Conservation (phyloP, 495 filamentous ascomycete genomes). For the Neurospora sp. region DNA sequence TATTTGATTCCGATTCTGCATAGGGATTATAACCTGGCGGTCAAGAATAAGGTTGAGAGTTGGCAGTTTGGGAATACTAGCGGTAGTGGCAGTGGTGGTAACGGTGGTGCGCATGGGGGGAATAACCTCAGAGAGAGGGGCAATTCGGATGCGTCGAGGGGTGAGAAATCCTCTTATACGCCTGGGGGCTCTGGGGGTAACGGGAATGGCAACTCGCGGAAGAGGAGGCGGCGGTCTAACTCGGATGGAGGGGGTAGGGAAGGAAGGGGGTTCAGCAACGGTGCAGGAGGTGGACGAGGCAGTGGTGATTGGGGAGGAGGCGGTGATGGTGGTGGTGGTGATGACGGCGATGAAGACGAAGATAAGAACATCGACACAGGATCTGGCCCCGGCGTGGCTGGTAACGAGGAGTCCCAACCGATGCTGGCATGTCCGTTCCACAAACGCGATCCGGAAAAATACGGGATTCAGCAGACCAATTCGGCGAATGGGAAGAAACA, state of each 20-base stretch:
- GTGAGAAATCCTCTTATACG: slow-evolving; percentile 2
- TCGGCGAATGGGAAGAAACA: slow-evolving; percentile 12
- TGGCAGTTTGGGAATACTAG: slow-evolving; percentile 10
- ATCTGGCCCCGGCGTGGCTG: slow-evolving; percentile 1
- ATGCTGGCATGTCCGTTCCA: slow-evolving; percentile 17
- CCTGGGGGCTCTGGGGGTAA: neutral
- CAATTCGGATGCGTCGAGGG: slow-evolving; percentile 2
- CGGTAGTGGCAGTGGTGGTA: neutral
- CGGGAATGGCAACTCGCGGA: slow-evolving; percentile 2
- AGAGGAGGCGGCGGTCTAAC: slow-evolving; percentile 9
- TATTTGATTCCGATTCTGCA: slow-evolving; percentile 16
- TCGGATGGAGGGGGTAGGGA: slow-evolving; percentile 6
- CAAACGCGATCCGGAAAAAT: slow-evolving; percentile 16
- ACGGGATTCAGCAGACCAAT: slow-evolving; percentile 13
- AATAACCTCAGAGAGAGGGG: neutral
- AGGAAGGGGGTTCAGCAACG: neutral
- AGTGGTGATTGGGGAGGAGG: neutral
- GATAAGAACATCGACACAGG: slow-evolving; percentile 3
- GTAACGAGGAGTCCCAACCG: neutral
- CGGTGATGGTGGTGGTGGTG: neutral
- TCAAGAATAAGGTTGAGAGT: slow-evolving; percentile 15
- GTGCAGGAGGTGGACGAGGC: neutral
- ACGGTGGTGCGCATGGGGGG: neutral
- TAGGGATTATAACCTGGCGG: slow-evolving; percentile 8
- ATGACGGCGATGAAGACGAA: slow-evolving; percentile 11